Evolutionary conservation across 1,284 basidiomycete genomes (phyloP).

Genomic region (Coniophora puteana): DNA sequence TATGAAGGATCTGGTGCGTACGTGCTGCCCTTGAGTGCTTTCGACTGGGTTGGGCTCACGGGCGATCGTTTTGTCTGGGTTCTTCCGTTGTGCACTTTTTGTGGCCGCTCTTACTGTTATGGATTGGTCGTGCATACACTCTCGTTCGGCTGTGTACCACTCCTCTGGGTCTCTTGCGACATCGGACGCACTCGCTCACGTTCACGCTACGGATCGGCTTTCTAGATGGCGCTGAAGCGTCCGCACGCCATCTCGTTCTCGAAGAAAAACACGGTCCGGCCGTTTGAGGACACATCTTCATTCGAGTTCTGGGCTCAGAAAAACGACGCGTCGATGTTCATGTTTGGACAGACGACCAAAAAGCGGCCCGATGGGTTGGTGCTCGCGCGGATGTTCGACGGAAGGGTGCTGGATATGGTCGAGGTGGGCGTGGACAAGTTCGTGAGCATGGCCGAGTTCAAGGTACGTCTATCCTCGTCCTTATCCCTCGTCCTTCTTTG

Average conservation of each 20-base stretch:
- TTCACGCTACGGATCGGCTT: too few relatives aligned
- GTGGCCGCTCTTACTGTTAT: too few relatives aligned
- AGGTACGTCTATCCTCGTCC: conserved; percentile 48
- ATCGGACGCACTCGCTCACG: too few relatives aligned
- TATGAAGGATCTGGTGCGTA: conserved; percentile 85
- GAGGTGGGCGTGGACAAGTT: conserved; percentile 88
- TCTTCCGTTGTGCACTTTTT: too few relatives aligned
- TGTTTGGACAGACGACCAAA: conserved; percentile 91
- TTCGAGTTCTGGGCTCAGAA: conserved; percentile 93
- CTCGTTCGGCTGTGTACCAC: too few relatives aligned
- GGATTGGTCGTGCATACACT: too few relatives aligned
- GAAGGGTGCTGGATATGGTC: conserved; percentile 89
- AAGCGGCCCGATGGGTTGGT: conserved; percentile 90
- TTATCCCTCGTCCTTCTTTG: not conserved
- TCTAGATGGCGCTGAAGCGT: conserved; percentile 86
- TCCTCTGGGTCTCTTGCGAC: too few relatives aligned
- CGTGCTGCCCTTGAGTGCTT: not conserved
- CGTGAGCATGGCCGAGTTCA: conserved; percentile 78
- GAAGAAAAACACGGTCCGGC: conserved; percentile 91
- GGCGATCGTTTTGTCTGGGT: too few relatives aligned
- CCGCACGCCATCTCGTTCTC: conserved; percentile 90
- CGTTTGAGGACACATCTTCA: conserved; percentile 84
- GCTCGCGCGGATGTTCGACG: conserved; percentile 87
- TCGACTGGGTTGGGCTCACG: not conserved
- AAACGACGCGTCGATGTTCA: conserved; percentile 92